phyloP scores from a whole-genome alignment of 2,329 filamentous ascomycete species.

The Lachnellula willkommii region DNA sequence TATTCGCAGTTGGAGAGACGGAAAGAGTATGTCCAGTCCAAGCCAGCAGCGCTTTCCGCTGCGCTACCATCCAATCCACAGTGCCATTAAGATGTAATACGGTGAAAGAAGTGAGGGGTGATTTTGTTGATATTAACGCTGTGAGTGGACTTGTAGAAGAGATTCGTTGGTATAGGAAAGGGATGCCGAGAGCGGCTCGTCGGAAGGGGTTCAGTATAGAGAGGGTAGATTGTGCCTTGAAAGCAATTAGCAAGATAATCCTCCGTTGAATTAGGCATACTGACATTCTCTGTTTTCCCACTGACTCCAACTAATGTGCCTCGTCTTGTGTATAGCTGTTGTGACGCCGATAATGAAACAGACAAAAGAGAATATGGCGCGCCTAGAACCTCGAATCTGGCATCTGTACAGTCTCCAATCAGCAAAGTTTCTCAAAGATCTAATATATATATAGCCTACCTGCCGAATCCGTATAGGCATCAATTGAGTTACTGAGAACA shows the following conservation, averaged over 20 bases:
- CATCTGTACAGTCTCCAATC: constrained; percentile 55
- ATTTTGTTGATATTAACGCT: constrained; percentile 82
- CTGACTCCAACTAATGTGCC: constrained; percentile 87
- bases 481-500: constrained; percentile 48
- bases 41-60: constrained; percentile 82
- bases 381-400: constrained; percentile 88
- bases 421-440: background rate
- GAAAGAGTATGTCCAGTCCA: constrained; percentile 89
- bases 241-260: constrained; percentile 10
- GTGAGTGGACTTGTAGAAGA: constrained; percentile 83
- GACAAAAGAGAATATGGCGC: constrained; percentile 90
- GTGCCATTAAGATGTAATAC: constrained; percentile 88
- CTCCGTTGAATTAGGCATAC: constrained; percentile 20
- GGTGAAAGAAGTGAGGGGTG: constrained; percentile 78
- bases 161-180: constrained; percentile 90
- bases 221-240: constrained; percentile 78
- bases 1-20: constrained; percentile 70
- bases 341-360: constrained; percentile 85
- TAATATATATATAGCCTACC: constrained; percentile 10
- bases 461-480: constrained; percentile 32
- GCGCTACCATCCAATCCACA: constrained; percentile 89
- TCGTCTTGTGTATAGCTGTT: constrained; percentile 85
- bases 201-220: constrained; percentile 80
- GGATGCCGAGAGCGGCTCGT: constrained; percentile 75
- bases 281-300: constrained; percentile 84